A percentile compares a stretch with the other conserved stretches of the same genome.
Conservation (phyloP, 2,329 filamentous ascomycete species). For the Ophiostoma triangulosporum region DNA sequence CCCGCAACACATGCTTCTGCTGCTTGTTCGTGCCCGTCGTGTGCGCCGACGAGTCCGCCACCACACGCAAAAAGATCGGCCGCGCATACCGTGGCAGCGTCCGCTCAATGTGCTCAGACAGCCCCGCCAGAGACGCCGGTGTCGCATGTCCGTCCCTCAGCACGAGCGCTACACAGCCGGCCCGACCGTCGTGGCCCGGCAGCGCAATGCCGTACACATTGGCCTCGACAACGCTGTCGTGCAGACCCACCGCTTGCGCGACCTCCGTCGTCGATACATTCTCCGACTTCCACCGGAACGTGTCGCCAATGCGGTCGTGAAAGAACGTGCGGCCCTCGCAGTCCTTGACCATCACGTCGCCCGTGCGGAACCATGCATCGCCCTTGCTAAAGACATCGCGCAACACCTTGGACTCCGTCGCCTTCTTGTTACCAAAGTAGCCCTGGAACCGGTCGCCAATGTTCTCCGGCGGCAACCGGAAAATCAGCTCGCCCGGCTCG, state of each 20-base stretch:
- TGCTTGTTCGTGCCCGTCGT: slow-evolving; percentile 81
- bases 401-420: slow-evolving; percentile 61
- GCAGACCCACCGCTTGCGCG: slow-evolving; percentile 55
- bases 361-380: slow-evolving; percentile 72
- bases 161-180: slow-evolving; percentile 49
- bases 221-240: slow-evolving; percentile 56
- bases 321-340: slow-evolving; percentile 62
- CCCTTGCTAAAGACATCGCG: slow-evolving; percentile 59
- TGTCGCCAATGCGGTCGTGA: slow-evolving; percentile 67
- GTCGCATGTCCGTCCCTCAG: slow-evolving; percentile 32
- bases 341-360: slow-evolving; percentile 67
- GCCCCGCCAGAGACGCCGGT: slow-evolving; percentile 33
- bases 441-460: slow-evolving; percentile 57
- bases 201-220: slow-evolving; percentile 77
- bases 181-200: slow-evolving; percentile 70
- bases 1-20: slow-evolving; percentile 62
- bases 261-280: slow-evolving; percentile 78
- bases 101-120: slow-evolving; percentile 44
- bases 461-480: slow-evolving; percentile 52
- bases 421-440: slow-evolving; percentile 62
- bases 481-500: slow-evolving; percentile 63
- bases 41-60: slow-evolving; percentile 41
- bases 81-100: slow-evolving; percentile 60
- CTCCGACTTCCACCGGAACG: slow-evolving; percentile 70
- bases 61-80: slow-evolving; percentile 63